Evolutionary conservation across 768 basidiomycete genomes (phyloP).

Genomic region (Leccinum longicurvipes): DNA sequence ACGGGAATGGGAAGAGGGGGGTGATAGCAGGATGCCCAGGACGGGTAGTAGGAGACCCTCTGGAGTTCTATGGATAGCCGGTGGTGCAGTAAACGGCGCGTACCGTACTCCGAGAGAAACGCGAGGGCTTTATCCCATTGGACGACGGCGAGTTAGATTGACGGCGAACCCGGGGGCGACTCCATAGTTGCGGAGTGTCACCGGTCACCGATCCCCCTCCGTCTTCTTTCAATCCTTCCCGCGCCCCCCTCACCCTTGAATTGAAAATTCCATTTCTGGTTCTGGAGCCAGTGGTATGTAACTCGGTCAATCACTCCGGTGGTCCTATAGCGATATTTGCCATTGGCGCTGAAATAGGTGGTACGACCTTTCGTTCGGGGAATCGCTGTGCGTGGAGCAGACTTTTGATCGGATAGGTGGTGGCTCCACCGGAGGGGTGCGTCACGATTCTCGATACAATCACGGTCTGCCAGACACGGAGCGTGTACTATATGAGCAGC

Average conservation of each 20-base stretch:
- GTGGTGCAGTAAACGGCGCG: neutral
- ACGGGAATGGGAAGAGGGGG: neutral
- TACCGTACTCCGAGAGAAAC: neutral
- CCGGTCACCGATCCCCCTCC: neutral
- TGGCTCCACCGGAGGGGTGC: slow-evolving; percentile 5
- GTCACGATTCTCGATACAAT: slow-evolving; percentile 13
- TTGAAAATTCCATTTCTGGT: slow-evolving; percentile 2
- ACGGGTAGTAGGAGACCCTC: neutral
- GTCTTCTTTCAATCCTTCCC: neutral
- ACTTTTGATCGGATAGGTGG: neutral
- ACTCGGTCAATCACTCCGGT: neutral
- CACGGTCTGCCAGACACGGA: neutral
- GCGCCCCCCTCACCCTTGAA: neutral
- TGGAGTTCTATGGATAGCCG: slow-evolving; percentile 1
- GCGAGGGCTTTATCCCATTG: slow-evolving; percentile 14
- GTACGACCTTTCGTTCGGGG: neutral
- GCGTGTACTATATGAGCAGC: neutral
- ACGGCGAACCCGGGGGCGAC: slow-evolving; percentile 1
- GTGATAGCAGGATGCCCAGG: too few species aligned
- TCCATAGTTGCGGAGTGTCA: neutral
- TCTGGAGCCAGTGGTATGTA: neutral
- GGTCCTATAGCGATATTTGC: slow-evolving; percentile 8
- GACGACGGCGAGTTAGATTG: too few species aligned
- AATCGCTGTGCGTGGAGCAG: neutral
- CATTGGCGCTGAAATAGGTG: neutral